These are phyloP conservation scores for Sarcodon sp. DNA, from an alignment of 768 basidiomycete genomes.

Conservation along the genomic window DNA sequence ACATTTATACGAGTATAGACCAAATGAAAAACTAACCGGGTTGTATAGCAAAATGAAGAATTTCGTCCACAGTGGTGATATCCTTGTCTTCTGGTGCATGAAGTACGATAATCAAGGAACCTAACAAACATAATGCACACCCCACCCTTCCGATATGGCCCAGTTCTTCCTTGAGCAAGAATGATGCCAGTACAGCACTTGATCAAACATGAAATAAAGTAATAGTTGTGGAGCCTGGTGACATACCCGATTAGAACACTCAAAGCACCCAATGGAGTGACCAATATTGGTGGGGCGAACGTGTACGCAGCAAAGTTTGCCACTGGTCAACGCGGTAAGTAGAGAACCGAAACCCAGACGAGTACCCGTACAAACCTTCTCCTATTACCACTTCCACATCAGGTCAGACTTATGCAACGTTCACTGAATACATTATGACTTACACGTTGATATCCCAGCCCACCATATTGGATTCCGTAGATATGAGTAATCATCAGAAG, in stretches of 20 bases:
- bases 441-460: slow-evolving; percentile 87
- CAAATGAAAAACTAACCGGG: slow-evolving; percentile 46
- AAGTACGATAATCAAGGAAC: slow-evolving; percentile 88
- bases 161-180: slow-evolving; percentile 85
- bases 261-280: slow-evolving; percentile 95
- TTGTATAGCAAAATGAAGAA: slow-evolving; percentile 84
- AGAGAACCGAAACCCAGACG: not conserved
- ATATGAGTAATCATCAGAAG: slow-evolving; percentile 79
- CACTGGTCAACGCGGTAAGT: slow-evolving; percentile 24
- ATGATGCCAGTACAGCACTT: slow-evolving; percentile 89
- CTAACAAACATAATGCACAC: slow-evolving; percentile 72
- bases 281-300: slow-evolving; percentile 94
- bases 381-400: slow-evolving; percentile 70
- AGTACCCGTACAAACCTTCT: slow-evolving; percentile 46
- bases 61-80: slow-evolving; percentile 87
- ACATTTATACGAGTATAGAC: not conserved
- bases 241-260: slow-evolving; percentile 92
- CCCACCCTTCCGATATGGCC: slow-evolving; percentile 87
- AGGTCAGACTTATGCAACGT: not conserved
- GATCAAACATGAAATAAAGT: not conserved
- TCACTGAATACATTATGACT: slow-evolving; percentile 21
- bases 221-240: not conserved
- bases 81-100: slow-evolving; percentile 96
- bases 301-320: slow-evolving; percentile 95
- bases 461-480: slow-evolving; percentile 93